Evolutionary conservation across 2,329 filamentous ascomycete species (phyloP).

Genomic region (Drechmeria coniospora): DNA sequence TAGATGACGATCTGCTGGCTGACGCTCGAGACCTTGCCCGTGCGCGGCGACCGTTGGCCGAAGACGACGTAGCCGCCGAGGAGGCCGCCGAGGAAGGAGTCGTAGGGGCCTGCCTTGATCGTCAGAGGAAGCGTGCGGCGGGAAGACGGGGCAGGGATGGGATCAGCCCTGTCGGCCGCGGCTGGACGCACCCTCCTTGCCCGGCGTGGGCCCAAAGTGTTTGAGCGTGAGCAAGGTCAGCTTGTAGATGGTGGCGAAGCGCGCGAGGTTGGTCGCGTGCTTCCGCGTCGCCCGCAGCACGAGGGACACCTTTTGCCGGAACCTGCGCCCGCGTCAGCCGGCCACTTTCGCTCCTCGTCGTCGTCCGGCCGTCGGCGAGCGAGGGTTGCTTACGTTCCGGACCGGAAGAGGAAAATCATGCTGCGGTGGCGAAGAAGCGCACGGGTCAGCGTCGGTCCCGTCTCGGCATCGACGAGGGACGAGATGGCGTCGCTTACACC

Average conservation of each 20-base stretch:
- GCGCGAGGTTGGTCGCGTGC: conserved; percentile 82
- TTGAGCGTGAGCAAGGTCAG: conserved; percentile 60
- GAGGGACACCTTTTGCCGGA: conserved; percentile 63
- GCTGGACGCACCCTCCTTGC: conserved; percentile 35
- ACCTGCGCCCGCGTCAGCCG: conserved; percentile 17
- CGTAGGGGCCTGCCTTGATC: conserved; percentile 42
- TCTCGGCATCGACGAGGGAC: background rate
- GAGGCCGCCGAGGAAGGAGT: conserved; percentile 75
- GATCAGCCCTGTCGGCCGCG: background rate
- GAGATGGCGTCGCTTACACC: conserved; percentile 36
- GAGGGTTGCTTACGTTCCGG: conserved; percentile 52
- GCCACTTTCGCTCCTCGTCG: too few relatives aligned
- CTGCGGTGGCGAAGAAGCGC: conserved; percentile 22
- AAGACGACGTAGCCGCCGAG: conserved; percentile 90
- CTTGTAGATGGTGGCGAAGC: conserved; percentile 89
- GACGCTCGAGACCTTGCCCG: conserved; percentile 58
- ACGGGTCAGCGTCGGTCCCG: background rate
- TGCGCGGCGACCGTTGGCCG: conserved; percentile 47
- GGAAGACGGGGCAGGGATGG: conserved; percentile 8
- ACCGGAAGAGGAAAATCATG: conserved; percentile 95
- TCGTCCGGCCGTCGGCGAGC: background rate
- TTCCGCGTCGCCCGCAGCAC: conserved; percentile 77
- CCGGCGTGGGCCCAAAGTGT: conserved; percentile 38
- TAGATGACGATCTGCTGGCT: conserved; percentile 98
- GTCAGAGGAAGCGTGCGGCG: conserved; percentile 8